Evolutionary conservation across 2,329 filamentous ascomycete species (phyloP), one percentile per base, ranked within the genome.

Genomic region (Arthrocladium fulminans): DNA sequence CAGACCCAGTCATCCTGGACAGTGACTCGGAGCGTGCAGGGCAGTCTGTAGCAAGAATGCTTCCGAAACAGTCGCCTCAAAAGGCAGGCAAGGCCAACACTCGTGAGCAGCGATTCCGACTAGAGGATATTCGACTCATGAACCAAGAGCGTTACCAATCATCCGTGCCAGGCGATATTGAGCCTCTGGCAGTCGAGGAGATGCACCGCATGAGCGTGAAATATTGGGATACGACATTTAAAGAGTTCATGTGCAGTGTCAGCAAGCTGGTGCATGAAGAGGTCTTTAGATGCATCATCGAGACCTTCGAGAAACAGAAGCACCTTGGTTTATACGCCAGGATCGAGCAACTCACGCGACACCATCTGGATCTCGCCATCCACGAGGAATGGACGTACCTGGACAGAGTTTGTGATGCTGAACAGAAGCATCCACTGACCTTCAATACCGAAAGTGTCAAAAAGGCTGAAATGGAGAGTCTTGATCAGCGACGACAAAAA

Each of bases 171-270:
- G 73, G 75, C 5, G 70, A 80, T 0, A 74, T 79, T 0, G 75
- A 80, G 0, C 73, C 76, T 0, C 75, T 77, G 30, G 79, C 83
- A 0, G 79, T 81, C 19, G 74, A 80, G 23, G 69, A 70, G 0
- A 67, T 85, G 13, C 79, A 76, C 39, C 67, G 71, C 13, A 65
- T 75, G n/a, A 74, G 76, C 0, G 74, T 85, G 1, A 59, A 62
- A 6, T 73, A 77, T 1, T 86, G 83, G 83, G 59, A 71, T 1
- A 57, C 58, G 0, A 79, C 80, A 0, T 68, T 81, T 40, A 60
- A 71, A 0, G 67, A 51, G 0, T 70, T 72, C 23, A 51, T 72
- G 1, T 35, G 41, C 1, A 54, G 56, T 0, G 63, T 63, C 0
- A 41, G 24, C 22, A 32, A 42, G 25, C 8, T 32, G 13, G 24